These are phyloP conservation scores for Galerina marginata DNA, from an alignment of 768 basidiomycete species.

Conservation along the genomic window DNA sequence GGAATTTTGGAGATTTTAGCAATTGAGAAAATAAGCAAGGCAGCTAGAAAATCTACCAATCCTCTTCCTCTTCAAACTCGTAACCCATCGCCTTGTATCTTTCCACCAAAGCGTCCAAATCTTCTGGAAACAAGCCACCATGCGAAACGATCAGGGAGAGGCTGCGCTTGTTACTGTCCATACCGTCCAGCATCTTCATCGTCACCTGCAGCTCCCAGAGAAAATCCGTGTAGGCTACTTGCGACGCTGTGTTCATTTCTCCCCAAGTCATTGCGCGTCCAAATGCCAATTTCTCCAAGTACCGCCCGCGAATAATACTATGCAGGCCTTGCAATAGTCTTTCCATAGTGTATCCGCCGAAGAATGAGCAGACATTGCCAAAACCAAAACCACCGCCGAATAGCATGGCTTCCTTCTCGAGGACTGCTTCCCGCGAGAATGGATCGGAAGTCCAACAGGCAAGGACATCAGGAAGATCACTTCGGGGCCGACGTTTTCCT, in stretches of 20 bases:
- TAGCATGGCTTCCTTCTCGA: conserved; percentile 4
- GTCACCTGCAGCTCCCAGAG: background rate
- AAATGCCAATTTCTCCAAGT: background rate
- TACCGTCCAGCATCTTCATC: background rate
- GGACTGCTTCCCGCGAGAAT: background rate
- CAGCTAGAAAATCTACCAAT: background rate
- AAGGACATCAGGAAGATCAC: background rate
- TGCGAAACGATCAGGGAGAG: background rate
- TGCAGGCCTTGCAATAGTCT: background rate
- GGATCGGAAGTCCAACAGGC: background rate
- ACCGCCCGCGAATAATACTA: background rate
- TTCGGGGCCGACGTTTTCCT: background rate
- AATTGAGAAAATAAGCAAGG: too few species aligned
- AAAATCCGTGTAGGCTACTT: background rate
- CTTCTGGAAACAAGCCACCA: background rate
- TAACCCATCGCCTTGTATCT: background rate
- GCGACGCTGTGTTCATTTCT: background rate
- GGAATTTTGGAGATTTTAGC: too few species aligned
- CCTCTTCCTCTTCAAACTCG: background rate
- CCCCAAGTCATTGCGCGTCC: background rate
- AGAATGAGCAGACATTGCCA: background rate
- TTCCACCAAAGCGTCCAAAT: background rate
- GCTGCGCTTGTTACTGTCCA: background rate
- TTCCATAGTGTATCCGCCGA: background rate
- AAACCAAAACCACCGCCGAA: background rate